phyloP scores from a whole-genome alignment of 108 stramenopile genomes.

The Mayamaea pseudoterrestris region DNA sequence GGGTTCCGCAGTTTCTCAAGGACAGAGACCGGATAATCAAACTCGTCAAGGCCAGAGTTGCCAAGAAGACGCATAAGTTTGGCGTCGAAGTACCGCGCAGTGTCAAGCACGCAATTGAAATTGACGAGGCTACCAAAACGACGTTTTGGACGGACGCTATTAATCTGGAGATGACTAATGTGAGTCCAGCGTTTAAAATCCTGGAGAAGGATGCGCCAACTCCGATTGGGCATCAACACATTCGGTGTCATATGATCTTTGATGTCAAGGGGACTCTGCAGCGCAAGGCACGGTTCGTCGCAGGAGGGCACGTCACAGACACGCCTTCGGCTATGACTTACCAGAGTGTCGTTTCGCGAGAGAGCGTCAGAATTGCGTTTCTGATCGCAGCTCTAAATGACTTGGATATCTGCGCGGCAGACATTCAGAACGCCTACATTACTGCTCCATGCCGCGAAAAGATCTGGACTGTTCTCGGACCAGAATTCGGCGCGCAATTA shows the following conservation, averaged over 20 bases:
- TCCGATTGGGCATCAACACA: conserved; percentile 7
- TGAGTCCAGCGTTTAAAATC: conserved; percentile 24
- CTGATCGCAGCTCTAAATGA: conserved; percentile 31
- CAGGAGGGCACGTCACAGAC: conserved; percentile 22
- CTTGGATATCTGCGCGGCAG: conserved; percentile 17
- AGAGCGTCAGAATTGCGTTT: conserved; percentile 33
- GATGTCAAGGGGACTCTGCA: conserved; percentile 36
- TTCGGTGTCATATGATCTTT: conserved; percentile 22
- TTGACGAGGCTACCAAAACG: conserved; percentile 26
- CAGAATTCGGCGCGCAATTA: conserved; percentile 31
- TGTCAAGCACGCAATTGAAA: conserved; percentile 24
- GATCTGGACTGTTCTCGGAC: conserved; percentile 20
- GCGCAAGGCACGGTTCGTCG: conserved; percentile 28
- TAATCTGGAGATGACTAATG: conserved; percentile 32
- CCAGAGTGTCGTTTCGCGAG: conserved; percentile 34
- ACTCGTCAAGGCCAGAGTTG: conserved; percentile 5
- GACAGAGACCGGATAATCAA: conserved; percentile 14
- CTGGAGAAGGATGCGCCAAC: conserved; percentile 7
- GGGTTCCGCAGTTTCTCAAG: conserved; percentile 16
- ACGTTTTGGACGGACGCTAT: conserved; percentile 10
- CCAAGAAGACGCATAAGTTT: conserved; percentile 22
- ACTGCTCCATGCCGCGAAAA: conserved; percentile 16
- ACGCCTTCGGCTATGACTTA: conserved; percentile 21
- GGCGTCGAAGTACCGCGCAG: conserved; percentile 25
- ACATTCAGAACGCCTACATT: conserved; percentile 24